A percentile compares a stretch with the other conserved stretches of the same genome.
phyloP scores from a whole-genome alignment of 352 stramenopile species.

The Phytophthora pinifolia region DNA sequence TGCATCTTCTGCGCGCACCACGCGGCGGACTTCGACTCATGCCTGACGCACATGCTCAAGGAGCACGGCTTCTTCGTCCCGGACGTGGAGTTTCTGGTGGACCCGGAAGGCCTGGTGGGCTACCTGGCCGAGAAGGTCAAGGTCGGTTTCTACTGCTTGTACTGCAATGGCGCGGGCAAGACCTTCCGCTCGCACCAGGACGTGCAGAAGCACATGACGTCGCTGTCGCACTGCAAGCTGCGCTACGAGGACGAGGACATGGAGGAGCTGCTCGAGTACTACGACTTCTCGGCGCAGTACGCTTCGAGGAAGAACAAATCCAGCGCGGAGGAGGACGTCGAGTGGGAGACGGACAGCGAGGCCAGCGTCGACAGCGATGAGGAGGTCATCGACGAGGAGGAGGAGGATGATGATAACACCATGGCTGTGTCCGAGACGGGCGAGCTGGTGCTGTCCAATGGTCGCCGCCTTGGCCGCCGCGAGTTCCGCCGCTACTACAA shows the following conservation, averaged over 20 bases:
- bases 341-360: constrained; percentile 85
- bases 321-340: constrained; percentile 38
- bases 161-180: constrained; percentile 93
- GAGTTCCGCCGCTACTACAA: constrained; percentile 91
- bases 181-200: constrained; percentile 89
- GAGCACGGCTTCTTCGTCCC: constrained; percentile 96
- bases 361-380: constrained; percentile 75
- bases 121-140: constrained; percentile 97
- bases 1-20: constrained; percentile 83
- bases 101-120: constrained; percentile 88
- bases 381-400: constrained; percentile 63
- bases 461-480: constrained; percentile 84
- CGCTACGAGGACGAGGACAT: constrained; percentile 91
- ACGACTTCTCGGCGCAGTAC: constrained; percentile 90
- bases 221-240: constrained; percentile 91
- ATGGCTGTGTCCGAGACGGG: constrained; percentile 88
- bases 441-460: constrained; percentile 86
- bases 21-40: constrained; percentile 64
- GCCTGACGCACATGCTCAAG: constrained; percentile 91
- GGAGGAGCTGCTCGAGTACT: constrained; percentile 90
- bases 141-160: constrained; percentile 93
- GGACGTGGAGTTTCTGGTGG: constrained; percentile 91
- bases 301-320: constrained; percentile 35
- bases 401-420: constrained; percentile 52
- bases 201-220: constrained; percentile 95